These are phyloP conservation scores for Yamadazyma conglobata DNA, from an alignment of 1,139 yeast genomes.

Conservation along the genomic window DNA sequence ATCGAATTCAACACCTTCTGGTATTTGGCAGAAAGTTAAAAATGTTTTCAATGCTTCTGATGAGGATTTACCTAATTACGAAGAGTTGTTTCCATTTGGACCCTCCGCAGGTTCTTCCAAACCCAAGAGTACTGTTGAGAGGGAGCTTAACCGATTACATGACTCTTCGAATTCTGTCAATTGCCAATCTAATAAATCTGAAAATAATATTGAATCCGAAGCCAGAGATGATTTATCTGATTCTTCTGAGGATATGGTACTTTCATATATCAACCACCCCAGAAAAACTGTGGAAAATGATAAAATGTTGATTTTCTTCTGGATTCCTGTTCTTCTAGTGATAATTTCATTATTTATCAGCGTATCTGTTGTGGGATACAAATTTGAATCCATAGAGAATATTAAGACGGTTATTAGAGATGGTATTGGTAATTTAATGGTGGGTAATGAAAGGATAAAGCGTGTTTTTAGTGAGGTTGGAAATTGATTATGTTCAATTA, in stretches of 20 bases:
- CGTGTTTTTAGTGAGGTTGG: slow-evolving; percentile 39
- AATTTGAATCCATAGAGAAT: slow-evolving; percentile 35
- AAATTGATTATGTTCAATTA: no score
- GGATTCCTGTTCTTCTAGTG: slow-evolving; percentile 69
- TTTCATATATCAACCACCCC: slow-evolving; percentile 53
- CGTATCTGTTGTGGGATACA: slow-evolving; percentile 51
- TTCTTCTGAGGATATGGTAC: slow-evolving; percentile 50
- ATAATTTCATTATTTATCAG: slow-evolving; percentile 50
- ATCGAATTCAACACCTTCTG: slow-evolving; percentile 16
- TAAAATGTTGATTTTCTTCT: slow-evolving; percentile 81
- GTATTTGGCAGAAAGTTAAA: slow-evolving; percentile 62
- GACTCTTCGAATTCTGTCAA: no score
- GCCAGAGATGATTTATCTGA: slow-evolving; percentile 31
- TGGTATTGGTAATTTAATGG: slow-evolving; percentile 56
- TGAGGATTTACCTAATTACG: slow-evolving; percentile 65
- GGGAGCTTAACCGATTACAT: slow-evolving; percentile 22
- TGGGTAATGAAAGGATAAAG: slow-evolving; percentile 68
- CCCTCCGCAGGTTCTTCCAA: slow-evolving; percentile 27
- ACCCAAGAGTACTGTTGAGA: slow-evolving; percentile 36
- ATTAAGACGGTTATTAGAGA: slow-evolving; percentile 50
- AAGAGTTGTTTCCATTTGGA: slow-evolving; percentile 76
- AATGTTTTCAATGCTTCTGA: slow-evolving; percentile 50
- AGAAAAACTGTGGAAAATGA: slow-evolving; percentile 74
- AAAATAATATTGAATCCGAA: background rate
- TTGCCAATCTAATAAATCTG: background rate